A percentile compares a stretch with the other conserved stretches of the same genome.
These are phyloP conservation scores for Ailanthus altissimus DNA, from an alignment of 345 rosid species.

Conservation along the genomic window DNA sequence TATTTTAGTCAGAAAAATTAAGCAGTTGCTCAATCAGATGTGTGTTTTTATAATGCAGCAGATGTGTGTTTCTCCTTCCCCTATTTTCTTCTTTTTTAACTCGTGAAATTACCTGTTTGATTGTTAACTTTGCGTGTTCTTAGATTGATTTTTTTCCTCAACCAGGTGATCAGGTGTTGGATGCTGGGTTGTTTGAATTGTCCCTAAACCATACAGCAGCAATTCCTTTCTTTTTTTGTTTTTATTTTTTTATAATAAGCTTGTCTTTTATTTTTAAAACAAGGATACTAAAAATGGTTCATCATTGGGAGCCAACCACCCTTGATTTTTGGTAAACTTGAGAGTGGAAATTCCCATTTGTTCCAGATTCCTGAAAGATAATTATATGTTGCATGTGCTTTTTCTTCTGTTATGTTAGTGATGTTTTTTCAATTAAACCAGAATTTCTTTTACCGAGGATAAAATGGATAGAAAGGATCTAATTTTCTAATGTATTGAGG, in stretches of 20 bases:
- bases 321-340: no score
- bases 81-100: neutral
- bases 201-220: neutral
- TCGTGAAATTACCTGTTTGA: neutral
- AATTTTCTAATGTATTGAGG: no score
- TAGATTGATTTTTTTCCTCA: neutral
- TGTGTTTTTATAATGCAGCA: no score
- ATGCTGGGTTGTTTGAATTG: neutral
- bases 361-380: no score
- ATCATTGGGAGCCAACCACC: no score
- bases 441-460: no score
- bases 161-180: neutral
- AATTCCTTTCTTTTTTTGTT: neutral
- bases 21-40: neutral
- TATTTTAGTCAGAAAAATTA: neutral
- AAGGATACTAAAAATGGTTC: neutral
- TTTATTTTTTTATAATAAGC: no score
- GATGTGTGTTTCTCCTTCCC: neutral
- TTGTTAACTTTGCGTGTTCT: neutral
- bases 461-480: no score
- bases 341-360: no score
- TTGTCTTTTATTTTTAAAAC: neutral
- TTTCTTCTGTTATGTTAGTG: no score
- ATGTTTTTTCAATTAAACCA: no score
- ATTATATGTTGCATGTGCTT: no score